These are phyloP conservation scores for Abrus pulchellus DNA, from an alignment of 306 rosid species.

Conservation along the genomic window DNA sequence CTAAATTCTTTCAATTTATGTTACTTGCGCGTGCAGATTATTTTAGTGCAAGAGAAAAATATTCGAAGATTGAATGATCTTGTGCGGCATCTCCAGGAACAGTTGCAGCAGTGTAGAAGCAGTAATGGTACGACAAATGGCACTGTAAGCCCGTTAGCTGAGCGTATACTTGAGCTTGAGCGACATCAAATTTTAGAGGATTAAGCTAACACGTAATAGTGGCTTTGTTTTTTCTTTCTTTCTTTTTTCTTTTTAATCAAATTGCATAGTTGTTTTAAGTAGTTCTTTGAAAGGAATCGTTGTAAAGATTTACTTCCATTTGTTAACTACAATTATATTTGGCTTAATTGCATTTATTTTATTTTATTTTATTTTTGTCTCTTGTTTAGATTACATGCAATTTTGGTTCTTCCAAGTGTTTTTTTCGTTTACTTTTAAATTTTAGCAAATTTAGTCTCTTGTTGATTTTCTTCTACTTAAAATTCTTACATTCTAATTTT, in stretches of 20 bases:
- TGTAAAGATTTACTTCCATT: conserved; percentile 9
- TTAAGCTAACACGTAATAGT: conserved; percentile 41
- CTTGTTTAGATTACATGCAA: too few relatives aligned
- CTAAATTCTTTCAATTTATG: conserved; percentile 19
- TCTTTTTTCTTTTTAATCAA: not conserved
- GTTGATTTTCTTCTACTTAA: too few relatives aligned
- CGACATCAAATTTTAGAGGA: conserved; percentile 67
- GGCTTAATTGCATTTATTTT: too few relatives aligned
- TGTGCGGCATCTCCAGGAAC: conserved; percentile 74
- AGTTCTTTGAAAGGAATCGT: conserved; percentile 29
- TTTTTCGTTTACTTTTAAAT: too few relatives aligned
- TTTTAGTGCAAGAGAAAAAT: conserved; percentile 79
- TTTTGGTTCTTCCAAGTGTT: too few relatives aligned
- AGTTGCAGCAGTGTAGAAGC: conserved; percentile 70
- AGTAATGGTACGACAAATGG: conserved; percentile 58
- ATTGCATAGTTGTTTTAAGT: conserved; percentile 31
- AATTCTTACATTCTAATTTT: too few relatives aligned
- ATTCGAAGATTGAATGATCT: conserved; percentile 75
- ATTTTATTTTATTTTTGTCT: too few relatives aligned
- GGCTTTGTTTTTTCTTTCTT: not conserved
- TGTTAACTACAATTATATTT: not conserved
- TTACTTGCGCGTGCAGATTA: conserved; percentile 59
- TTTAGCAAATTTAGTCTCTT: too few relatives aligned
- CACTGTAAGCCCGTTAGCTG: conserved; percentile 57
- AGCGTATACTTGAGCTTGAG: conserved; percentile 67